Evolutionary conservation across 306 rosid genomes (phyloP), one percentile per base, ranked within the genome.

Genomic region (Corylus americana): DNA sequence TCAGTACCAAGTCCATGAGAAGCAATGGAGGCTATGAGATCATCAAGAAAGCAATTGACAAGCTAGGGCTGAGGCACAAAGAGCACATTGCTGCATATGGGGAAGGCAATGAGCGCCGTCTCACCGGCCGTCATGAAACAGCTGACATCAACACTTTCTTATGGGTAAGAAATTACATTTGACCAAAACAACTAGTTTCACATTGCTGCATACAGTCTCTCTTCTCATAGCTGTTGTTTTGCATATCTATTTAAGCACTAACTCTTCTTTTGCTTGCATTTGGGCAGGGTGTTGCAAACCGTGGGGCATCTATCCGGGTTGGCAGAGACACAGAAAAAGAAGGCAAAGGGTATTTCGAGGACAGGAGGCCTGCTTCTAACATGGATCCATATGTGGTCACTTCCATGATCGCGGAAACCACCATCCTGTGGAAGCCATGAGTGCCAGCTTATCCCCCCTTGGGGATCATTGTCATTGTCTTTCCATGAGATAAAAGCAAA

Each of bases 311-410:
- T 1, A 55, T 95, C 74, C 90, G 99, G 59, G 98, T 95, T 77
- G 99, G 99, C 5, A 86, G 99, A 67, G 98, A 95, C 88, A 95
- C 99, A n/a, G 98, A 95, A 85, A 85, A 88, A 83, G 96, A 5
- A 55, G 97, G 98, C 29, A 95, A 93, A 68, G 99, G 99, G 37
- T 95, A 95, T 27, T 95, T 95, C 51, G 99, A 95, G 84, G 99
- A 95, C 75, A 82, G 98, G 74, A 90, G 99, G 87, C 99, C 99
- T 0, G 94, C 99, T 16, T 95, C 99, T 10, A 95, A 95, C 97
- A 95, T 95, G 99, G 99, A 95, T 70, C 99, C 99, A 0, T 95
- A 95, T 68, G 88, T 95, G 8, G 99, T 95, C 55, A 95, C 99
- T 59, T 89, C 99, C 83, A 87, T 91, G 99, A 75, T 95, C 73